Base-by-base conservation (phyloP, 164 flowering plant species). In the Saururus chinensis region DNA sequence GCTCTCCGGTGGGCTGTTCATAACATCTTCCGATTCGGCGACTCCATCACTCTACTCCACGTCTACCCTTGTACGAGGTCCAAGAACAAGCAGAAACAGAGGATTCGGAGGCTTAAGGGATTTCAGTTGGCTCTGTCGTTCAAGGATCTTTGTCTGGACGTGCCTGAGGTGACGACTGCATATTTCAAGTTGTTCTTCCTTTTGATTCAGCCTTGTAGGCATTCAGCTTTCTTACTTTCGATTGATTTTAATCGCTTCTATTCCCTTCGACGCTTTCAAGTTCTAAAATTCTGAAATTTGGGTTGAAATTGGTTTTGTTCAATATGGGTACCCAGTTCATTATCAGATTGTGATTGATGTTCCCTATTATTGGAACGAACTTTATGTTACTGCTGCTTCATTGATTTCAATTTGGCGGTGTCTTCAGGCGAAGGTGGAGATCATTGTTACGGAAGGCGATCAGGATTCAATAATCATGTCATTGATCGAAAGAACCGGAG, bases 51-150 rank as follows among this genome's bases (percentile, higher is more conserved):
- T 19, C 93, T 92, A n/a, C 86, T 92, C 35, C 92, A 92, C 62
- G 88, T 92, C 23, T 87, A 76, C 66, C 76, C 89, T 9, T 40
- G 77, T 11, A 9, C 74, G 24, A 67, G 63, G 63, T 73, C 80
- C 52, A 75, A 69, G 26, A 83, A 53, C 70, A 79, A 61, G 65
- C 79, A 79, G 60, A 83, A 81, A 58, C 71, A 63, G n/a, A 64
- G 93, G 25, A 64, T 66, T 1, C 82, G 73, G 25, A 80, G 98
- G 37, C 64, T 87, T 58, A 70, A 78, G 51, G 98, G 96, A 40
- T 92, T 77, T 64, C 92, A 89, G 55, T 68, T 89, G 56, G 98
- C 98, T 57, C 84, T 92, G 68, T 86, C 98, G 42, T 92, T 92
- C 79, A 81, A 82, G 60, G 84, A 82, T 53, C 77, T 87, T 37